phyloP scores from a whole-genome alignment of 177 flowering plant species.

The Telopea speciosissima region DNA sequence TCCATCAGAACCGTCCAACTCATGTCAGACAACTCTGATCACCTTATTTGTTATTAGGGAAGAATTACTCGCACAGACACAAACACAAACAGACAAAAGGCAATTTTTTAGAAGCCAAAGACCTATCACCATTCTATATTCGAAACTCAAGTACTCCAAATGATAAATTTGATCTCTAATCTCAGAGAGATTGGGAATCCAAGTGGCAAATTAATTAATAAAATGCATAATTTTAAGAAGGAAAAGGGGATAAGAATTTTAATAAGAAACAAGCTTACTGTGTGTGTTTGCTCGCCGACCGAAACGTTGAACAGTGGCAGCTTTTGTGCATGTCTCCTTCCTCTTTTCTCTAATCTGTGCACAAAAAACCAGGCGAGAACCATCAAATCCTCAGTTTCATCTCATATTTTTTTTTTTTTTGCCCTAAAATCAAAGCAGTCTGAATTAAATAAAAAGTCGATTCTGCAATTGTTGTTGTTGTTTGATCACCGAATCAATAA shows the following conservation, averaged over 20 bases:
- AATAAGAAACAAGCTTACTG: conserved; percentile 23
- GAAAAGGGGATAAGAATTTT: not conserved
- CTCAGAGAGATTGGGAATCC: not conserved
- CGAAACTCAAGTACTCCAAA: too few relatives aligned
- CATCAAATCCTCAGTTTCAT: conserved; percentile 33
- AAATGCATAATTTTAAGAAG: not conserved
- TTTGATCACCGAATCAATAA: not conserved
- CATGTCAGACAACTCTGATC: conserved; percentile 32
- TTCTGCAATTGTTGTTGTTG: conserved; percentile 11
- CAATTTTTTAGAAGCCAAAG: too few relatives aligned
- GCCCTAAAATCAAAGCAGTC: conserved; percentile 41
- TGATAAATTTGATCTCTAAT: too few relatives aligned
- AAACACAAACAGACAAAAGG: too few relatives aligned
- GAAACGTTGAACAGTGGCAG: conserved; percentile 73
- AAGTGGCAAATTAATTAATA: too few relatives aligned
- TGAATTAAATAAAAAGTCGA: conserved; percentile 13
- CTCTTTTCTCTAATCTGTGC: conserved; percentile 17
- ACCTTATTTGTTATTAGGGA: not conserved
- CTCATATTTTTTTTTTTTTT: conserved; percentile 9
- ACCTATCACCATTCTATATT: too few relatives aligned
- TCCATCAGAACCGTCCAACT: conserved; percentile 43
- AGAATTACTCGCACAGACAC: not conserved
- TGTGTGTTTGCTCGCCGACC: conserved; percentile 61
- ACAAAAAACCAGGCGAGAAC: conserved; percentile 40
- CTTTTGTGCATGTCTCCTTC: conserved; percentile 51